phyloP scores from a whole-genome alignment of 345 rosid genomes.

The Salix arbutifolia region DNA sequence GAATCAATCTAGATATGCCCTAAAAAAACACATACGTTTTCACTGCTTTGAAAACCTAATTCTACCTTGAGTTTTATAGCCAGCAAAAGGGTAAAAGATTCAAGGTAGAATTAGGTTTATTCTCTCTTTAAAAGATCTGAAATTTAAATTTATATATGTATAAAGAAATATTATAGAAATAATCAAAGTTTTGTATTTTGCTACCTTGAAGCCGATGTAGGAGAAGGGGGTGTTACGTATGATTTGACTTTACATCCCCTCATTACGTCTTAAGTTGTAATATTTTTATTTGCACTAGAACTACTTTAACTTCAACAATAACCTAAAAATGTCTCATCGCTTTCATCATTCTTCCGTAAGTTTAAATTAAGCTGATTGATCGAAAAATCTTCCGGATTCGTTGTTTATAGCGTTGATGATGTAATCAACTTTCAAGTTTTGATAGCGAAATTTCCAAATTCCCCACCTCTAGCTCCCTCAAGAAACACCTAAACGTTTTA shows the following conservation, averaged over 20 bases:
- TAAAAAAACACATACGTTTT: too few species aligned
- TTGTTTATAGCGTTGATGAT: not conserved
- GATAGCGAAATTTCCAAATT: not conserved
- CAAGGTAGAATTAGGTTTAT: too few species aligned
- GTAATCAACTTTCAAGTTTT: not conserved
- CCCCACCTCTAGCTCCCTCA: conserved; percentile 12
- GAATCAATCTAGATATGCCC: too few species aligned
- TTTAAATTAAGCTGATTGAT: not conserved
- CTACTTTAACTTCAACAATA: not conserved
- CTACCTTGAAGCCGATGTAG: not conserved
- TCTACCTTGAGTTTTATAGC: too few species aligned
- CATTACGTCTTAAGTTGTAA: not conserved
- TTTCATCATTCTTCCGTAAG: not conserved
- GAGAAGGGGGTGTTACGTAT: not conserved
- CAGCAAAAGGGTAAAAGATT: too few species aligned
- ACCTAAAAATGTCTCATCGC: not conserved
- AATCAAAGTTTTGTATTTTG: not conserved
- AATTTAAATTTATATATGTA: too few species aligned
- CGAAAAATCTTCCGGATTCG: not conserved
- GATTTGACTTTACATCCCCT: not conserved
- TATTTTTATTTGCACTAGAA: not conserved
- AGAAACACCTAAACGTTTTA: not conserved
- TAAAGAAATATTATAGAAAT: too few species aligned
- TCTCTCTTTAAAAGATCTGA: too few species aligned
- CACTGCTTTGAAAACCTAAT: too few species aligned